Conservation (phyloP, 306 rosid genomes). For the Hippophae gyantsensis region DNA sequence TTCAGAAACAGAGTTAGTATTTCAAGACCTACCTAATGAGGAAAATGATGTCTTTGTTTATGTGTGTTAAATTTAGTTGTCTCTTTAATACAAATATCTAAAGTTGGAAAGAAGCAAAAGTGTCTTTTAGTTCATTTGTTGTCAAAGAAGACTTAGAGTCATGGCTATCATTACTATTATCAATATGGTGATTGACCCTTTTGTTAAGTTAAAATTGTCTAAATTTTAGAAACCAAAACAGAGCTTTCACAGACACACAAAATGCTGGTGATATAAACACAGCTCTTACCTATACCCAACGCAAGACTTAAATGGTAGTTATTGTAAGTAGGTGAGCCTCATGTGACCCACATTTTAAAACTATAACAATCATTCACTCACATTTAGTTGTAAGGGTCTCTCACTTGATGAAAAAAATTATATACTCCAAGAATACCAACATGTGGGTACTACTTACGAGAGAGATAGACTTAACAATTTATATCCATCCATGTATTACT, state of each 20-base stretch:
- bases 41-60: slow-evolving; percentile 14
- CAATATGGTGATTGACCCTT: slow-evolving; percentile 8
- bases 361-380: slow-evolving; percentile 12
- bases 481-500: no score
- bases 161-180: slow-evolving; percentile 12
- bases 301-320: slow-evolving; percentile 49
- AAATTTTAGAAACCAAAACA: not conserved
- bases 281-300: slow-evolving; percentile 41
- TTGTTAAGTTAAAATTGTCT: not conserved
- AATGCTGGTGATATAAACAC: slow-evolving; percentile 28
- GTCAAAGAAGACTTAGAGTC: slow-evolving; percentile 17
- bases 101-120: slow-evolving; percentile 1
- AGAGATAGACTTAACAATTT: no score
- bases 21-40: slow-evolving; percentile 23
- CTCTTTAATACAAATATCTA: not conserved
- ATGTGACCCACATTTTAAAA: slow-evolving; percentile 45
- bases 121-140: slow-evolving; percentile 24
- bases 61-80: slow-evolving; percentile 15
- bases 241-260: not conserved
- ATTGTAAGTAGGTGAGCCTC: slow-evolving; percentile 52
- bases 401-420: not conserved
- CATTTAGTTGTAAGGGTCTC: slow-evolving; percentile 2
- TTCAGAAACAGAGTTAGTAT: slow-evolving; percentile 18
- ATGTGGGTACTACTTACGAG: no score
- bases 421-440: no score